Percentiles rank a stretch among this genome's conserved stretches.
phyloP scores from a whole-genome alignment of 257 asterid genomes.

The Ilex aquifolium region DNA sequence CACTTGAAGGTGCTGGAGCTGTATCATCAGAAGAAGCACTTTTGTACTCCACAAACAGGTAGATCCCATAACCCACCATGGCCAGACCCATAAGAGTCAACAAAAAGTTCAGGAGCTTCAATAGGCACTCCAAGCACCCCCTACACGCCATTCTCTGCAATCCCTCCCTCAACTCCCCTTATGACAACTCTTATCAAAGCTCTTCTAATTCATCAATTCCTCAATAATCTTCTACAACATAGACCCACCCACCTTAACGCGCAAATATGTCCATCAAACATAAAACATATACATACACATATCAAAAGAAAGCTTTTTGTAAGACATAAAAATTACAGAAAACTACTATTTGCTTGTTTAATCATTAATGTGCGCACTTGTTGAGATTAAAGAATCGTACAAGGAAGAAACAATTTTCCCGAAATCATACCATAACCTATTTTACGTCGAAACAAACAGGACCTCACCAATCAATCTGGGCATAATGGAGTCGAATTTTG shows the following conservation, averaged over 20 bases:
- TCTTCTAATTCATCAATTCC: slow-evolving; percentile 22
- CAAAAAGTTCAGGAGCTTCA: slow-evolving; percentile 73
- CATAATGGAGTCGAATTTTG: too few species aligned
- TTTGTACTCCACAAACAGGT: slow-evolving; percentile 71
- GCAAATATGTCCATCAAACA: too few species aligned
- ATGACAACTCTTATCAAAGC: slow-evolving; percentile 7
- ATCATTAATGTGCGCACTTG: too few species aligned
- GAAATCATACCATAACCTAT: too few species aligned
- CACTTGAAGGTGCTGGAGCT: slow-evolving; percentile 40
- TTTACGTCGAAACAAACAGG: too few species aligned
- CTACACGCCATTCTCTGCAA: slow-evolving; percentile 64
- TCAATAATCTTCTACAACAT: slow-evolving; percentile 15
- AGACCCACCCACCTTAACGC: neutral
- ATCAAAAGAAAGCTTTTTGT: too few species aligned
- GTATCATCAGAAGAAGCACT: slow-evolving; percentile 23
- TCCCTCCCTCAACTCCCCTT: slow-evolving; percentile 4
- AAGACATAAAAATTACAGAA: too few species aligned
- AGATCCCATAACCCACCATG: slow-evolving; percentile 83
- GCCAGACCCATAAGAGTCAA: slow-evolving; percentile 72
- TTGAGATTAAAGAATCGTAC: too few species aligned
- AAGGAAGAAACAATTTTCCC: too few species aligned
- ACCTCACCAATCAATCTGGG: too few species aligned
- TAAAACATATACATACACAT: too few species aligned
- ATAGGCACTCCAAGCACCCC: slow-evolving; percentile 72
- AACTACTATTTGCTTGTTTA: too few species aligned